Evolutionary conservation across 192 early-diverging fungal species (phyloP), one percentile per base, ranked within the genome.

Genomic region (Gonapodya sp.): DNA sequence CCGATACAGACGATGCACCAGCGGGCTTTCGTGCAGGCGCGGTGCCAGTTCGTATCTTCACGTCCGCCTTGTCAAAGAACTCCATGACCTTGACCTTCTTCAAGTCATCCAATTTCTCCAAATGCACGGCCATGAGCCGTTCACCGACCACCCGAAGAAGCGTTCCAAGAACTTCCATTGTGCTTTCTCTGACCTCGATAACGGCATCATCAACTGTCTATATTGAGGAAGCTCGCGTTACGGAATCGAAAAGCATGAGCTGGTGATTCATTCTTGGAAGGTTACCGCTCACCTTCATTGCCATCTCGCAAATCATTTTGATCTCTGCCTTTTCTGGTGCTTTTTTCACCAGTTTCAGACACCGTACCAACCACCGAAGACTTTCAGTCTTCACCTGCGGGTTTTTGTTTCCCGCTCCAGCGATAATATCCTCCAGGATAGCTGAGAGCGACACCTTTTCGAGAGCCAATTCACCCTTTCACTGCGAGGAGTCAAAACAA

Each of bases 31-130:
- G 18, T 46, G 0, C 34, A 24, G 34, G 35, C 2, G 73, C 34
- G 18, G 34, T 74, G 0, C 35, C 80, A 34, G 35, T 64, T 8
- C 32, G 32, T 24, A 88, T 90, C 79, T 93, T 92, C 18, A 95
- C 89, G 0, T 92, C 94, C 0, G 97, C 97, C 87, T 96, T 94
- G 33, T 94, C 95, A 36, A 84, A 94, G 74, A 87, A 94, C 81
- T 98, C 97, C 81, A 88, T 92, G 35, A 98, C 89, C 87, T 99
- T 98, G 8, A 87, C 90, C 80, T 87, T 87, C 85, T 95, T 97
- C 77, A 94, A 91, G 83, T 95, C 92, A 81, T 98, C 98, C 36
- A 99, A 80, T 1, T 92, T 90, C 36, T 96, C 96, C 16, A 94
- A 83, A 84, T 91, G 94, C 0, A 35, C 36, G 77, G 93, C 80